These are phyloP conservation scores for Metschnikowia santaceciliae DNA, from an alignment of 805 yeast genomes.

Conservation along the genomic window DNA sequence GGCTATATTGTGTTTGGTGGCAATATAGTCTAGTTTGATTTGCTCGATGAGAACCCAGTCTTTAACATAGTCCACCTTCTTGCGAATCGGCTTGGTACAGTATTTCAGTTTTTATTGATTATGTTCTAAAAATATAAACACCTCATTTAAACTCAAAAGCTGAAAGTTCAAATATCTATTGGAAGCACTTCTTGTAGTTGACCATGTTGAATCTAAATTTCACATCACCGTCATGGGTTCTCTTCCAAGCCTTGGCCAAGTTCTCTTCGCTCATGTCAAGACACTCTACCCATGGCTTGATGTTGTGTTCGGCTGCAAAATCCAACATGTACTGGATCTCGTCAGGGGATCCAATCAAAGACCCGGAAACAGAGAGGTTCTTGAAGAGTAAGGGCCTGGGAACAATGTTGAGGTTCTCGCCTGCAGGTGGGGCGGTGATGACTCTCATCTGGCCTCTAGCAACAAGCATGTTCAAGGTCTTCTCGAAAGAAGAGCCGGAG, in stretches of 20 bases:
- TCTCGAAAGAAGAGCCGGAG: constrained; percentile 13
- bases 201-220: constrained; percentile 10
- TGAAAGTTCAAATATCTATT: not conserved
- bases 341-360: constrained; percentile 8
- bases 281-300: constrained; percentile 12
- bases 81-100: too few relatives aligned
- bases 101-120: too few relatives aligned
- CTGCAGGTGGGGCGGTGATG: constrained; percentile 12
- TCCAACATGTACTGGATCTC: constrained; percentile 11
- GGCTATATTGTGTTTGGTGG: too few relatives aligned
- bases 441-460: constrained; percentile 10
- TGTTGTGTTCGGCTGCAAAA: constrained; percentile 8
- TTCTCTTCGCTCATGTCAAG: constrained; percentile 10
- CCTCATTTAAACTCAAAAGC: too few relatives aligned
- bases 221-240: constrained; percentile 8
- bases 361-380: constrained; percentile 8
- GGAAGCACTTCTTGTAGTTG: constrained; percentile 10
- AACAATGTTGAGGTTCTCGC: constrained; percentile 3
- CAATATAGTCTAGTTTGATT: too few relatives aligned
- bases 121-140: too few relatives aligned
- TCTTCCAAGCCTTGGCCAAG: constrained; percentile 9
- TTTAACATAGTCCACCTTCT: too few relatives aligned
- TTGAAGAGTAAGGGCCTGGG: constrained; percentile 6
- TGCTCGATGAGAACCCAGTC: too few relatives aligned
- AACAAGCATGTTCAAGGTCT: constrained; percentile 5